Base-by-base conservation (phyloP, 1,284 basidiomycete genomes). In the Baeospora myosura region DNA sequence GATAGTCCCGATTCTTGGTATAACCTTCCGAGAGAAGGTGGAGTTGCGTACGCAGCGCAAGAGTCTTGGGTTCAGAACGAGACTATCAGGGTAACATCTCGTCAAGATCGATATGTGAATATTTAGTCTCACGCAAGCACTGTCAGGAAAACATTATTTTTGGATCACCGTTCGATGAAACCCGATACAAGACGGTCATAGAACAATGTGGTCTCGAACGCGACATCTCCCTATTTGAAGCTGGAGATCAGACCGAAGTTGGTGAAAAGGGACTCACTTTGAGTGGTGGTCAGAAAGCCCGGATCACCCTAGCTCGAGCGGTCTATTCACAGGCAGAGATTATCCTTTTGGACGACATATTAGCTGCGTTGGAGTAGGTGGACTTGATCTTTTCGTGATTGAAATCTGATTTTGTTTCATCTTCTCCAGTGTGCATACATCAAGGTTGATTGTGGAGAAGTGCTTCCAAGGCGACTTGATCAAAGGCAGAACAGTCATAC, bases 401-500 rank as follows among this genome's bases (percentile, higher is more conserved):
- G 7, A 7, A 8, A 17, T 17, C 7, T 17, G 7, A n/a, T 33
- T 43, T 28, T 32, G 25, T 35, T 25, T 38, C 4, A 5, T 20
- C 3, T 16, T 23, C 23, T 3, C 12, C 16, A 28, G 36, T 52
- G 72, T 78, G 4, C 74, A 83, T 47, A 90, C 86, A 0, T 71
- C 84, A 0, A 76, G 76, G 49, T 88, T 76, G 75, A 81, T 90
- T 44, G 76, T 89, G 8, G 76, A 88, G 14, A 75, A 87, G 40
- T 82, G 85, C 50, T 75, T 91, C 59, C 60, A 63, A 32, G 82
- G 86, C 3, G 77, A 83, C 46, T 64, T 90, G 5, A 62, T 90
- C 28, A 64, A 69, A 31, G 79, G 74, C 3, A 70, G 87, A 34
- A 90, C 87, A 0, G 64, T 89, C 29, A 59, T 90, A 17, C 65